Evolutionary conservation across 2,329 filamentous ascomycete genomes (phyloP).

Genomic region (Hymenoscyphus fructigenus): DNA sequence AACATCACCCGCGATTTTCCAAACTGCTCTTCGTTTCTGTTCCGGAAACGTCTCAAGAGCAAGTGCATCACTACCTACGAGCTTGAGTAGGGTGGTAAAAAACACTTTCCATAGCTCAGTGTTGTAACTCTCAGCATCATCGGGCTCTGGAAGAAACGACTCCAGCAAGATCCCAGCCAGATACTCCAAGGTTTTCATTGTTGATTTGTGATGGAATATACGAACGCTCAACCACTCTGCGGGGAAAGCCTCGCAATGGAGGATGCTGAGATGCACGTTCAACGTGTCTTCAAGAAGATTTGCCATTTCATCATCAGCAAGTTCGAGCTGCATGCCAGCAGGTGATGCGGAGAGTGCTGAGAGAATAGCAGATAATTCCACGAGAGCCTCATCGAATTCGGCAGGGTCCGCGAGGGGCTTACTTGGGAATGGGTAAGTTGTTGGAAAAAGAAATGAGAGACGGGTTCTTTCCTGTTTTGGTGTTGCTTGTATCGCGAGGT

Average conservation of each 20-base stretch:
- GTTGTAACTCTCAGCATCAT: conserved; percentile 79
- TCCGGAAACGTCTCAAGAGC: conserved; percentile 95
- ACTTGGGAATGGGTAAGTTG: conserved; percentile 82
- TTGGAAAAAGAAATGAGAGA: conserved; percentile 87
- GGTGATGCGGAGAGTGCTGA: conserved; percentile 77
- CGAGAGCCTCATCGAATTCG: conserved; percentile 78
- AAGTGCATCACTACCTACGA: conserved; percentile 84
- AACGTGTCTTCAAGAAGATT: conserved; percentile 76
- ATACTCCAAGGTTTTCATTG: conserved; percentile 82
- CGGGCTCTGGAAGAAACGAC: conserved; percentile 80
- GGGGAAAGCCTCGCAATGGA: conserved; percentile 88
- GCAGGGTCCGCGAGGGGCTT: conserved; percentile 60
- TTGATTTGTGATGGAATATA: conserved; percentile 89
- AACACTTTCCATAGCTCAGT: conserved; percentile 93
- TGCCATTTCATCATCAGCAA: conserved; percentile 71
- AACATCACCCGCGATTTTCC: conserved; percentile 98
- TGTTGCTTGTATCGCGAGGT: conserved; percentile 67
- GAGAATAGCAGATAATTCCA: conserved; percentile 85
- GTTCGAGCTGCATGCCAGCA: conserved; percentile 71
- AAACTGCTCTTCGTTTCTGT: conserved; percentile 92
- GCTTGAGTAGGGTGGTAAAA: conserved; percentile 83
- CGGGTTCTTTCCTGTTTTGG: conserved; percentile 57
- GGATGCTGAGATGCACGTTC: conserved; percentile 82
- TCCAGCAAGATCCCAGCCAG: conserved; percentile 78
- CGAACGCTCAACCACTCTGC: conserved; percentile 87